Conservation (phyloP, 2,329 filamentous ascomycete genomes). For the Atkinsonella texensis region DNA sequence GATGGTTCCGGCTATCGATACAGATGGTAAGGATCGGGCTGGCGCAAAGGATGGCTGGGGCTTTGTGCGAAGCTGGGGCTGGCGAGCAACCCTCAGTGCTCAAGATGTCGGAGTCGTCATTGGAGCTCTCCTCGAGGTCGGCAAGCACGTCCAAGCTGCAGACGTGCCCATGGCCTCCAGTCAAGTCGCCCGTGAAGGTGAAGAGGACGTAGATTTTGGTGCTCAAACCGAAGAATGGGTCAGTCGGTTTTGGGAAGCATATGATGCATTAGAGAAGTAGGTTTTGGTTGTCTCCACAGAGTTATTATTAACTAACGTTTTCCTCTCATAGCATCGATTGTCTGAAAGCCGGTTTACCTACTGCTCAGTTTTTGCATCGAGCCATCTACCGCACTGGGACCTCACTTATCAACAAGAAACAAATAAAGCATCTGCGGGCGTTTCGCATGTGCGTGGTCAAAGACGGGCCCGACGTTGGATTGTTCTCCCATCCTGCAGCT, state of each 20-base stretch:
- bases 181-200: conserved; percentile 28
- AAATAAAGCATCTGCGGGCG: conserved; percentile 82
- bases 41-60: conserved; percentile 87
- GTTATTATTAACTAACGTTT: conserved; percentile 1
- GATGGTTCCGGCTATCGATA: conserved; percentile 69
- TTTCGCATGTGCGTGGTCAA: conserved; percentile 96
- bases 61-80: conserved; percentile 95
- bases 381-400: conserved; percentile 91
- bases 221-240: conserved; percentile 53
- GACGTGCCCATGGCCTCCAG: conserved; percentile 19
- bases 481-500: conserved; percentile 88
- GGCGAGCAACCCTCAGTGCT: conserved; percentile 86
- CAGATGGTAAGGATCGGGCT: conserved; percentile 55
- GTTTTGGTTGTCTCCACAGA: conserved; percentile 12
- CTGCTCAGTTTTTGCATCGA: conserved; percentile 78
- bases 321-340: conserved; percentile 50
- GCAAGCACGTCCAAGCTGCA: conserved; percentile 38
- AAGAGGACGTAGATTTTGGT: conserved; percentile 34
- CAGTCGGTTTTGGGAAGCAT: conserved; percentile 57
- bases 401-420: conserved; percentile 80
- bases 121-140: conserved; percentile 85
- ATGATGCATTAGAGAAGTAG: conserved; percentile 59
- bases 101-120: conserved; percentile 91
- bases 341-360: conserved; percentile 63
- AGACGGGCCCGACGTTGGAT: conserved; percentile 78